Evolutionary conservation across 2,329 filamentous ascomycete species (phyloP).

Genomic region (Penicillium brevicompactum): DNA sequence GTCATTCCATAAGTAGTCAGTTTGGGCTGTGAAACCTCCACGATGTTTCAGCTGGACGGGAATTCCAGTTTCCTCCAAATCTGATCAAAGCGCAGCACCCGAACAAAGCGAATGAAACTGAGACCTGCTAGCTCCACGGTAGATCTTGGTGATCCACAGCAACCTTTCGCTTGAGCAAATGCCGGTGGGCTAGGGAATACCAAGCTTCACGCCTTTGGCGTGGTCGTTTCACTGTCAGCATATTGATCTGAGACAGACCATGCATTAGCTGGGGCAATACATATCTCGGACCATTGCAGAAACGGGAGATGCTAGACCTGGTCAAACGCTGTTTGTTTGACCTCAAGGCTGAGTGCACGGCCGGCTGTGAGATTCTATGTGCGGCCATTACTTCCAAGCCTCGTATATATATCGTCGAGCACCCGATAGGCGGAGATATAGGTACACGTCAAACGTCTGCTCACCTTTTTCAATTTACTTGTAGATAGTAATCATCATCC

Average conservation of each 20-base stretch:
- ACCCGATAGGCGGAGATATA: background rate
- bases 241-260: slow-evolving; percentile 4
- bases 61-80: background rate
- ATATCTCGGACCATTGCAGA: slow-evolving; percentile 1
- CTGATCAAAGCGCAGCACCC: background rate
- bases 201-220: background rate
- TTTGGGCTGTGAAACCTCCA: background rate
- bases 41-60: background rate
- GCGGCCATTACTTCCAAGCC: no score
- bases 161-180: background rate
- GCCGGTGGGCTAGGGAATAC: background rate
- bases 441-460: background rate
- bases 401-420: background rate
- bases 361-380: background rate
- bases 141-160: background rate
- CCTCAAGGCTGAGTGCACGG: background rate
- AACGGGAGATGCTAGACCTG: background rate
- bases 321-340: background rate
- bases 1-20: background rate
- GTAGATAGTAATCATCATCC: background rate
- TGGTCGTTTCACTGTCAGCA: background rate
- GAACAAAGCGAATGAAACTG: background rate
- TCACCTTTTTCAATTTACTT: background rate
- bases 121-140: background rate
- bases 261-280: background rate